Base-by-base conservation (phyloP, 495 filamentous ascomycete species). In the Lasiosphaeria ovina region DNA sequence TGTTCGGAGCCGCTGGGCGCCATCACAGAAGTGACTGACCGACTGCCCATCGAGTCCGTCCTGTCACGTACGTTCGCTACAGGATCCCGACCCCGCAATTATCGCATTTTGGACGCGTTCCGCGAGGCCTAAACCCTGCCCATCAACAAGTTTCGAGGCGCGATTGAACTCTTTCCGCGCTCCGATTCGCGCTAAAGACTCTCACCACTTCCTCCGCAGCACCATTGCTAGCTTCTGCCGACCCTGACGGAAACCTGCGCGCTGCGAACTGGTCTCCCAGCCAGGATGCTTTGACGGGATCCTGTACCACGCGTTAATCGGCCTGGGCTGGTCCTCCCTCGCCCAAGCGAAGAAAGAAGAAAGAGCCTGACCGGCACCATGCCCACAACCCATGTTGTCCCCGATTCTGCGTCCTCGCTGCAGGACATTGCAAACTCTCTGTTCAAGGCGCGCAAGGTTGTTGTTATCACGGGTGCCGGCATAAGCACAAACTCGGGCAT, bases 401-500 rank as follows among this genome's bases (percentile, higher is more conserved):
- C 78, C 57, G 72, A 71, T 7, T 79, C 79, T 63, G 76, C 75
- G 54, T 71, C 75, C 51, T 72, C 82, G 52, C 76, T 88, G 33
- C 85, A 87, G 58, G 70, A 81, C 24, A 83, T 89, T 58, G 87
- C 87, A 55, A 79, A 87, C 62, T 66, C 76, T 1, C 71, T 89
- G 42, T 81, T 76, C 54, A 83, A 85, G 60, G 79, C 87, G 3
- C 78, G 79, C 55, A 89, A 87, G 58, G 76, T 86, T 7, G 80
- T 90, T 35, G 81, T 90, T 8, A 75, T 90, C 31, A 89, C 87
- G 0, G 87, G 87, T 36, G 87, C 87, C 51, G 87, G 87, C 33
- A 89, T 89, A 55, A 87, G 84, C 63, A 89, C 87, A 49, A 89
- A 87, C 67, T 88, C 84, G 59, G 87, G 87, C 42, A 89, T 89